Base-by-base conservation (phyloP, 768 basidiomycete genomes). In the Agrocybe pediades region DNA sequence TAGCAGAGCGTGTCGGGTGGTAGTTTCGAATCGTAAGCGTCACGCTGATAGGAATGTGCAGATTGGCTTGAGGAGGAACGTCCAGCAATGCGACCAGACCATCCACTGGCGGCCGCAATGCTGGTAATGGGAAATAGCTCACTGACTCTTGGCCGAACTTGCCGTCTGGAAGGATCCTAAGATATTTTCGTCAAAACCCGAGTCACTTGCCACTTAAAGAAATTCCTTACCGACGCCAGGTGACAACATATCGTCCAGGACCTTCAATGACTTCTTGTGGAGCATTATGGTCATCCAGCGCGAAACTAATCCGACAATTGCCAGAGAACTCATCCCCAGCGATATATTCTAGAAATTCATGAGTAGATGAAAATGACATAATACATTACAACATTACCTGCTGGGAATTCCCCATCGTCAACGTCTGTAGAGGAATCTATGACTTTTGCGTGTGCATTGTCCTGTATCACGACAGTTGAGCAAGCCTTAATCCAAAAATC, bases 241-340 rank as follows among this genome's bases (percentile, higher is more conserved):
- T 71, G 23, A 91, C 63, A 33, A 77, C 71, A 61, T 87, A 89
- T 53, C 72, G 71, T 2, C 87, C 90, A 0, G 85, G 83, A 15
- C 78, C 77, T 7, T 71, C 63, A 30, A 83, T 70, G 3, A 61
- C 55, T 16, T 65, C 68, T 16, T 71, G 64, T 2, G 66, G 68
- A 21, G 55, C 27, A 27, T 41, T 53, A 11, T 66, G 75, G 26
- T 78, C 81, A 20, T 71, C 68, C 23, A 70, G 59, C 3, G 74
- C 65, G 53, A 87, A 63, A 41, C 71, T 74, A 36, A 90, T 68
- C 9, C 79, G 78, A 60, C 82, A 85, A 19, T 77, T 62, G 27
- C 83, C 77, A 39, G 77, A 79, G 56, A 90, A 81, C 54, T 81
- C 80, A 60, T 93, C 91, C 0, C 86, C 87, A 9, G 81, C 62